phyloP scores from a whole-genome alignment of 2,329 filamentous ascomycete species.

The Colletotrichum nymphaeae region DNA sequence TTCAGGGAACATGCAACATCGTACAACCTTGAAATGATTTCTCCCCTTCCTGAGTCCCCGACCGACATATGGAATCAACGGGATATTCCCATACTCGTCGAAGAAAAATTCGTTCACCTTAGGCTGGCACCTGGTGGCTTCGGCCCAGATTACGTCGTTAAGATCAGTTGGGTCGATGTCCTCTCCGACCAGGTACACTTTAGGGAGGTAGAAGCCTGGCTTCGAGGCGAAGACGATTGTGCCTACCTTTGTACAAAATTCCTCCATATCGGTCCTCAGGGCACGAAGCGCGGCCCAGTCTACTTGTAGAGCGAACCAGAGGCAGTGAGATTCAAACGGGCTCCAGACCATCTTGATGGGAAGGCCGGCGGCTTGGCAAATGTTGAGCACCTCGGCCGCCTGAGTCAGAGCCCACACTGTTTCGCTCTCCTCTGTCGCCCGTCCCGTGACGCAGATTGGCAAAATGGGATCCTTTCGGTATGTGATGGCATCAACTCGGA shows the following conservation, averaged over 20 bases:
- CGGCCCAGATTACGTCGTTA: constrained; percentile 62
- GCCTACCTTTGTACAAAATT: constrained; percentile 53
- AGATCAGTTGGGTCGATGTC: constrained; percentile 60
- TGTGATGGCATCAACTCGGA: constrained; percentile 58
- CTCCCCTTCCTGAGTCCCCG: constrained; percentile 45
- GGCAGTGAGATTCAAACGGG: constrained; percentile 58
- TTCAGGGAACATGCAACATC: constrained; percentile 52
- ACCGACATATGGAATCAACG: constrained; percentile 57
- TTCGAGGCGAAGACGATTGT: constrained; percentile 56
- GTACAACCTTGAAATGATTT: constrained; percentile 58
- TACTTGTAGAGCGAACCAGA: constrained; percentile 64
- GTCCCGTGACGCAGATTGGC: constrained; percentile 59
- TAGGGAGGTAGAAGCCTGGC: constrained; percentile 54
- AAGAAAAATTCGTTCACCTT: constrained; percentile 55
- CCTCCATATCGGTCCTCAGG: constrained; percentile 59
- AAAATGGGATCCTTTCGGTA: constrained; percentile 59
- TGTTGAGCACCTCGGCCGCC: constrained; percentile 54
- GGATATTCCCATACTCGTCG: constrained; percentile 55
- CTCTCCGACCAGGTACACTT: constrained; percentile 57
- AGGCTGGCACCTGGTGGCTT: constrained; percentile 58
- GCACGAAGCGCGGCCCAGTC: constrained; percentile 66
- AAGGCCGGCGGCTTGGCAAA: constrained; percentile 49
- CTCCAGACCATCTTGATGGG: constrained; percentile 57
- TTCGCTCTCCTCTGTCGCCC: constrained; percentile 56
- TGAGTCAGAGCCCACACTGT: neutral